Base-by-base conservation (phyloP, 148 eudicot genomes). In the Heliosperma pusillum region DNA sequence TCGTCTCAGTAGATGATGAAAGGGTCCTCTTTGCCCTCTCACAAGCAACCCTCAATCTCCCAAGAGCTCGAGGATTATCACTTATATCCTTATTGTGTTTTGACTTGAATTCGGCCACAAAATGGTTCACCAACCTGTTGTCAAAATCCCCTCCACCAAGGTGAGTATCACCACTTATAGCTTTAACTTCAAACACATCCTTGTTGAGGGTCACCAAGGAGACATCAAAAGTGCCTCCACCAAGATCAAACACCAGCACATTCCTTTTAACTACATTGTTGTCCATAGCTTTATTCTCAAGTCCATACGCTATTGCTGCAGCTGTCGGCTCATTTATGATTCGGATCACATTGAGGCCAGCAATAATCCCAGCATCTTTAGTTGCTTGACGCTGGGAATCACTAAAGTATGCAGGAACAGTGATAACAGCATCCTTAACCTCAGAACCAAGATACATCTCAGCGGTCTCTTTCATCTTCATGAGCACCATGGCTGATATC, bases 401-500 rank as follows among this genome's bases (percentile, higher is more conserved):
- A 19, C 2, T 76, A 59, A 76, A 76, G 40, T 76, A 76, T 1
- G 79, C 79, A 19, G 78, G 72, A 53, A 75, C 78, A 36, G 78
- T 75, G 3, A 66, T 55, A 4, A 75, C 70, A 27, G 63, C 77
- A 30, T 65, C 58, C 52, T 30, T 74, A 15, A 74, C 77, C 20
- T 19, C 16, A 29, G 6, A n/a, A 2, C 71, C 77, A 9, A 65
- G 50, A 15, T 10, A 50, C 1, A 50, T 50, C 47, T 74, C 77
- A 0, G 77, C 70, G 10, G 15, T 27, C n/a, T 19, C 2, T 11
- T 74, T 74, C 77, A 74, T 66, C 22, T 75, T 75, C 15, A 3
- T 9, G 12, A 75, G 63, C 30, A 75, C 30, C 77, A 75, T 75
- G 6, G 77, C 69, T 0, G 77, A 75, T 64, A 75, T 75, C 52